A percentile compares a stretch with the other conserved stretches of the same genome.
Conservation (phyloP, 2,329 filamentous ascomycete species). For the Trichoderma citrinoviride region DNA sequence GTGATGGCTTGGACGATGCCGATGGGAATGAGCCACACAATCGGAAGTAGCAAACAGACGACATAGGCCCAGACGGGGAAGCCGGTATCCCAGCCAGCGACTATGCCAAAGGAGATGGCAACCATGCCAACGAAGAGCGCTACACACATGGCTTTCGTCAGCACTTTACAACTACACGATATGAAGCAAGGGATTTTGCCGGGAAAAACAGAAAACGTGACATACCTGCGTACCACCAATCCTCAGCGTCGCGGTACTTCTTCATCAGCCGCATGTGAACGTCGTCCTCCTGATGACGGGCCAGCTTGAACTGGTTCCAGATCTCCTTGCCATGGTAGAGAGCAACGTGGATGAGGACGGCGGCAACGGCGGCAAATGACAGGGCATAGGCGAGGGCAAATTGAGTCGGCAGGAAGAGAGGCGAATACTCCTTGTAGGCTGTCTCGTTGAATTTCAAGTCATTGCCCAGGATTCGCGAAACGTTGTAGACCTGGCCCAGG, state of each 20-base stretch:
- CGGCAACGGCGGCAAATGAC: conserved; percentile 64
- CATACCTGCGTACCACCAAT: conserved; percentile 58
- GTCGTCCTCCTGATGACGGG: conserved; percentile 56
- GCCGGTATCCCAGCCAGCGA: conserved; percentile 54
- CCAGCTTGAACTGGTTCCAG: conserved; percentile 53
- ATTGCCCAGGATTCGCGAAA: conserved; percentile 55
- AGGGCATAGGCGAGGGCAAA: conserved; percentile 61
- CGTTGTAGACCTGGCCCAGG: conserved; percentile 58
- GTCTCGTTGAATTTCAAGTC: conserved; percentile 58
- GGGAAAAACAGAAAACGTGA: conserved; percentile 34
- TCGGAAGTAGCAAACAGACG: conserved; percentile 55
- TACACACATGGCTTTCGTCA: conserved; percentile 15
- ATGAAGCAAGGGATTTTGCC: too few relatives aligned
- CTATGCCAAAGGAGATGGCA: conserved; percentile 53
- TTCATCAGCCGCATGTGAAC: conserved; percentile 61
- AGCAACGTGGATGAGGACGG: conserved; percentile 55
- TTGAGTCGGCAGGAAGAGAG: conserved; percentile 62
- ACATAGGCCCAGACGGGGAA: conserved; percentile 59
- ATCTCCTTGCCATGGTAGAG: conserved; percentile 57
- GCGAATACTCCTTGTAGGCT: conserved; percentile 63
- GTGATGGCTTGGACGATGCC: conserved; percentile 61
- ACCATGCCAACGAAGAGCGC: conserved; percentile 53
- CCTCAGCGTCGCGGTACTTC: conserved; percentile 57
- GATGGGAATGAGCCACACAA: conserved; percentile 59
- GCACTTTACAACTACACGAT: not conserved